Percentiles rank a stretch among this genome's conserved stretches.
These are phyloP conservation scores for Rhazya stricta DNA, from an alignment of 257 asterid species.

Conservation along the genomic window DNA sequence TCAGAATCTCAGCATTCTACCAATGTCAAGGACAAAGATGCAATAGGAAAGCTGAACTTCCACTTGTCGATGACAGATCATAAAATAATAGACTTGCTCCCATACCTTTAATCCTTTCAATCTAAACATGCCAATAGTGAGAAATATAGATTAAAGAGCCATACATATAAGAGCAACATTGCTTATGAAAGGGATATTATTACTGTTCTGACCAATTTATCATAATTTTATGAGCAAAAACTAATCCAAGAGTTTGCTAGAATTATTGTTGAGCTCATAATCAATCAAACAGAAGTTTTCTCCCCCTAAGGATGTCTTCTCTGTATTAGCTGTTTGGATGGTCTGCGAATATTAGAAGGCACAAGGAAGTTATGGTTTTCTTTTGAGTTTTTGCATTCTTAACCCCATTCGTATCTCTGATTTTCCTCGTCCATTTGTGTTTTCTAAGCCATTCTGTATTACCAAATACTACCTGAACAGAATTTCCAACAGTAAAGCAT, in stretches of 20 bases:
- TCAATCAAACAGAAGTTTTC: neutral
- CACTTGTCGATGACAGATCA: neutral
- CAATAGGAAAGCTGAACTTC: neutral
- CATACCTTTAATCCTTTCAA: neutral
- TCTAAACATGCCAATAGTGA: neutral
- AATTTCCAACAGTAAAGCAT: neutral
- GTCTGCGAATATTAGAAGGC: neutral
- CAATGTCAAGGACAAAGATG: neutral
- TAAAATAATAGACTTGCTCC: neutral
- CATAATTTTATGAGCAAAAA: neutral
- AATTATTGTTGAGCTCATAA: neutral
- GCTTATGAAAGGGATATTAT: neutral
- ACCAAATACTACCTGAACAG: neutral
- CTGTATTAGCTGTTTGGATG: neutral
- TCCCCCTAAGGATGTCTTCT: neutral
- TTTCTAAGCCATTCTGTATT: neutral
- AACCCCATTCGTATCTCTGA: neutral
- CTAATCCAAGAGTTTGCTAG: neutral
- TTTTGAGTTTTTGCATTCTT: neutral
- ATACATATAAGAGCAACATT: neutral
- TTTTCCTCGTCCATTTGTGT: neutral
- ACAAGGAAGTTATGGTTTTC: neutral
- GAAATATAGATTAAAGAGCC: neutral
- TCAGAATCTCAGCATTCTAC: neutral
- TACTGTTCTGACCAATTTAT: neutral